Evolutionary conservation across 2,329 filamentous ascomycete species (phyloP), one percentile per base, ranked within the genome.

Genomic region (Stemphylium beticola): DNA sequence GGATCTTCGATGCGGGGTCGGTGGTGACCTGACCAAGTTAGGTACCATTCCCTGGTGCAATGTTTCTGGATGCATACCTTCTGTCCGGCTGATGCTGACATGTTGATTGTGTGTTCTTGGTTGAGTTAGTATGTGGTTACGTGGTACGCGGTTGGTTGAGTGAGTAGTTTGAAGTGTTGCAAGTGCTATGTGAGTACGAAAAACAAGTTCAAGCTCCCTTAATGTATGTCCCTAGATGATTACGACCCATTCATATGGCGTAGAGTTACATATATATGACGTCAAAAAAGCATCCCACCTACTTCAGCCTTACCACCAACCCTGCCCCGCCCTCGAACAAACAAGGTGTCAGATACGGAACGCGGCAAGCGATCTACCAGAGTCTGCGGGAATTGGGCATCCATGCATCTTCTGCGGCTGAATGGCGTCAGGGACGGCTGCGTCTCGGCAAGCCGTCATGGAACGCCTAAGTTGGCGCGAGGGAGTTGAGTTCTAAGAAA

Each of bases 1-100:
- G 55, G 24, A 85, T 82, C 33, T 66, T 68, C 41, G 78, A 71
- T 55, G 72, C 68, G 47, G 81, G 78, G 68, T 85, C 83, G 41
- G 72, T 80, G 40, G 79, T 83, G 60, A 78, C 69, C 74, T 81
- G 24, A 14, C 17, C 17, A 14, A 20, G 17, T 62, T 39, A 62
- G 58, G 47, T 46, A 14, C 12, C 34, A 37, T 24, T 26, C 36
- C 11, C 10, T 41, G 4, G 17, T 4, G 22, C 17, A 17, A 20
- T 26, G 15, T 15, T 26, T 26, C 17, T 12, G 17, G 4, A 11
- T 17, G 12, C 53, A 40, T 63, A 67, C 64, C 55, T 67, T 67
- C 39, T 59, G 56, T 57, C 64, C 64, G 20, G 60, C 48, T n/a
- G 51, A 50, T 40, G 57, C 8, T 31, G 53, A 31, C 56, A 61